phyloP scores from a whole-genome alignment of 768 basidiomycete genomes.

The Astraeus odoratus region DNA sequence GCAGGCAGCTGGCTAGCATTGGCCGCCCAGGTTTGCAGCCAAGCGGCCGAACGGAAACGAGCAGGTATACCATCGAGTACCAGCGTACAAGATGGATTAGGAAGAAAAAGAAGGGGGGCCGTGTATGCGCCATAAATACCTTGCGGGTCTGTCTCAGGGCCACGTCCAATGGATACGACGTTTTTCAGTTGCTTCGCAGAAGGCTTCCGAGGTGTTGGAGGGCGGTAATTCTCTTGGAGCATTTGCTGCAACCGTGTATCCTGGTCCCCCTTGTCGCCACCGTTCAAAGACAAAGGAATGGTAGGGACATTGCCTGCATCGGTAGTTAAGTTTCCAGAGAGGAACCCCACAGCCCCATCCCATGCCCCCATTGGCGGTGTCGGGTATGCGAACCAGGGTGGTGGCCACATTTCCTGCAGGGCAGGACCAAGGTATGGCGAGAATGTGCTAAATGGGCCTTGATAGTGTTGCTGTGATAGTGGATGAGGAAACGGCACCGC shows the following conservation, averaged over 20 bases:
- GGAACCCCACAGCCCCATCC: background rate
- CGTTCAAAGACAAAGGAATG: background rate
- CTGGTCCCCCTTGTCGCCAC: too few species aligned
- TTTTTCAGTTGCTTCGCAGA: slow-evolving; percentile 2
- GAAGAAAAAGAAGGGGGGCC: slow-evolving; percentile 20
- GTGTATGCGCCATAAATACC: slow-evolving; percentile 43
- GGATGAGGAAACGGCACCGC: background rate
- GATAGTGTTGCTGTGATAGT: background rate
- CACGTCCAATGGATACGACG: slow-evolving; percentile 36
- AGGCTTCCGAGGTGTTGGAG: slow-evolving; percentile 6
- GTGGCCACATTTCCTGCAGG: slow-evolving; percentile 2
- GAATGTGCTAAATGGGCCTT: background rate
- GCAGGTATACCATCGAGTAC: slow-evolving; percentile 54
- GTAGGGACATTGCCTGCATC: background rate
- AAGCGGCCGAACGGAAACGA: slow-evolving; percentile 35
- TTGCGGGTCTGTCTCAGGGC: slow-evolving; percentile 37
- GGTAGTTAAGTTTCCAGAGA: background rate
- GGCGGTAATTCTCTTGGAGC: background rate
- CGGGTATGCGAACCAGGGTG: background rate
- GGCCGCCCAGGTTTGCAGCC: slow-evolving; percentile 38
- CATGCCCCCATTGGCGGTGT: background rate
- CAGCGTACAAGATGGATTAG: slow-evolving; percentile 44
- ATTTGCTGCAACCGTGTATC: too few species aligned
- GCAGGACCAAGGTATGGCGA: background rate
- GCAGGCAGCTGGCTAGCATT: slow-evolving; percentile 32